Evolutionary conservation across 2,329 filamentous ascomycete genomes (phyloP).

Genomic region (Aspergillus sp.): DNA sequence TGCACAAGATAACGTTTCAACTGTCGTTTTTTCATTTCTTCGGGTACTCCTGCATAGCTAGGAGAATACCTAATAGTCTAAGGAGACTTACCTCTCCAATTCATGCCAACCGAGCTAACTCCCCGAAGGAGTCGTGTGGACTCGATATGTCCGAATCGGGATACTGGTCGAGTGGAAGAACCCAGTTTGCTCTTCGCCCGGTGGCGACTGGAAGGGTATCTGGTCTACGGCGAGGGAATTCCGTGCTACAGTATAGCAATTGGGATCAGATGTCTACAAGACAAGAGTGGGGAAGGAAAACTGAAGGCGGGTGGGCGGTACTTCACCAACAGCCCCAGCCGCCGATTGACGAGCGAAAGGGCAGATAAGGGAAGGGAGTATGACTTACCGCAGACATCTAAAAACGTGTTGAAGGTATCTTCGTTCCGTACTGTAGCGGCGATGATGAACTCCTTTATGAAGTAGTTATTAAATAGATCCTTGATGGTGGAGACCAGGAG

Average conservation of each 20-base stretch:
- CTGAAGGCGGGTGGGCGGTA: background rate
- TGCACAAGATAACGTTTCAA: too few relatives aligned
- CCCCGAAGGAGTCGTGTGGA: conserved; percentile 10
- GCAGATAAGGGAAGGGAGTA: background rate
- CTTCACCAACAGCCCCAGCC: background rate
- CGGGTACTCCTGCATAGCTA: too few relatives aligned
- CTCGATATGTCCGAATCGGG: conserved; percentile 39
- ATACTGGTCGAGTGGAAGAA: conserved; percentile 49
- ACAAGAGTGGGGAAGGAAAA: background rate
- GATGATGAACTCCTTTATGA: conserved; percentile 55
- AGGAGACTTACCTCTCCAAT: background rate
- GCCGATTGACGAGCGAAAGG: background rate
- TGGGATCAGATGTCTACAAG: conserved; percentile 2
- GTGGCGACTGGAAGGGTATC: conserved; percentile 44
- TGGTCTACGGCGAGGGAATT: conserved; percentile 38
- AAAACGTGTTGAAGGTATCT: conserved; percentile 61
- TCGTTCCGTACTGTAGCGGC: conserved; percentile 62
- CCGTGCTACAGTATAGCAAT: conserved; percentile 25
- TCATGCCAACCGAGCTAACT: background rate
- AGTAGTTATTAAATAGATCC: conserved; percentile 56
- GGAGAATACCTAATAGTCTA: background rate
- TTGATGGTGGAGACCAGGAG: conserved; percentile 57
- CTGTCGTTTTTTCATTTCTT: too few relatives aligned
- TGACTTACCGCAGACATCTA: conserved; percentile 57
- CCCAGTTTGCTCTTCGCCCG: conserved; percentile 44